phyloP scores from a whole-genome alignment of 768 basidiomycete genomes.

The Kwoniella mangroviensis region DNA sequence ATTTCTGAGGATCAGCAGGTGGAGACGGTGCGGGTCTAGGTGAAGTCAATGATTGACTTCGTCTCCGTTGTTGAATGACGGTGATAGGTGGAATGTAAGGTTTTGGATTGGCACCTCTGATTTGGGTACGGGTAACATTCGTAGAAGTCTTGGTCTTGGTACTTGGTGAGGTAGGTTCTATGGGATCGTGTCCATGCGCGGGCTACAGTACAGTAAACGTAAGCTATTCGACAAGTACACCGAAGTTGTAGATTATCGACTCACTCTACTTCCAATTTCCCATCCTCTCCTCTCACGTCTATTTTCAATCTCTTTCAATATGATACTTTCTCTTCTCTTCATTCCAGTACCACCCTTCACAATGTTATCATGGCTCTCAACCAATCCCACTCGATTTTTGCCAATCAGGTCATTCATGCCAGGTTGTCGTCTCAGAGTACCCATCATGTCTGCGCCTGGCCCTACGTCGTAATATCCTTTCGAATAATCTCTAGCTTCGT shows the following conservation, averaged over 20 bases:
- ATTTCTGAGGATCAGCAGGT: constrained; percentile 13
- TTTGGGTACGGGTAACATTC: neutral
- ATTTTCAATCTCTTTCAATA: constrained; percentile 28
- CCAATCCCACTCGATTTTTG: neutral
- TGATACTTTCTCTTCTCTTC: constrained; percentile 14
- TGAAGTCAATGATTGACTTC: constrained; percentile 35
- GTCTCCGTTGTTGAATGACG: constrained; percentile 23
- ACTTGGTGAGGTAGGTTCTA: constrained; percentile 1
- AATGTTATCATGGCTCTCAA: neutral
- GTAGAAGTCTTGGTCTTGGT: constrained; percentile 5
- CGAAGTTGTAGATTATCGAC: neutral
- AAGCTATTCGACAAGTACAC: neutral
- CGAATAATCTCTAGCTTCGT: constrained; percentile 20
- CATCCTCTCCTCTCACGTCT: constrained; percentile 22
- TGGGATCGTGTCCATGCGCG: neutral
- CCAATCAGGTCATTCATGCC: constrained; percentile 17
- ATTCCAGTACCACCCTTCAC: neutral
- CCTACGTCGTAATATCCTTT: constrained; percentile 22
- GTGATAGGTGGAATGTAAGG: constrained; percentile 17
- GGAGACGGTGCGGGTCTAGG: constrained; percentile 27
- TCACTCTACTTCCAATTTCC: constrained; percentile 22
- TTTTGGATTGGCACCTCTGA: neutral
- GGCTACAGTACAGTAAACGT: neutral
- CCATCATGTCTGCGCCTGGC: constrained; percentile 5
- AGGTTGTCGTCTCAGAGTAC: constrained; percentile 19